Base-by-base conservation (phyloP, 306 rosid species). In the Cyamopsis tetragonoloba region DNA sequence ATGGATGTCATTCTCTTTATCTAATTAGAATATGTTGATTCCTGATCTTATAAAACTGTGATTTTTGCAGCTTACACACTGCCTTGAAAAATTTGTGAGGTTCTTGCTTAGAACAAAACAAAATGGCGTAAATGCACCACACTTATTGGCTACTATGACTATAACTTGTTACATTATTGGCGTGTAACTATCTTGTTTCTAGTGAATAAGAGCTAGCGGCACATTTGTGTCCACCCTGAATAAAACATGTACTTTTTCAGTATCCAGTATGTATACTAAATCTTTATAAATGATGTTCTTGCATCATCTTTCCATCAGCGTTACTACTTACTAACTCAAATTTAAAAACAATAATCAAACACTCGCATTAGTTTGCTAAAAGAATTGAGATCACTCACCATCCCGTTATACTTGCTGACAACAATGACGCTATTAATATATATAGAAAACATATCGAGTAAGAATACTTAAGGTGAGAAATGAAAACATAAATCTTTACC, bases 11-110 rank as follows among this genome's bases (percentile, higher is more conserved):
- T 11, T 30, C 12, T 72, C 18, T 35, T 46, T 10, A 51, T 64
- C n/a, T 26, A 5, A 6, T n/a, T n/a, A n/a, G 0, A 31, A 11
- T 12, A 56, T 26, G 1, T 6, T 67, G 22, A 38, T 26, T 42
- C 11, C 63, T n/a, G n/a, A n/a, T 74, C 39, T 14, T 22, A 11
- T 5, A 10, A 48, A 75, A 30, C 49, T 37, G 24, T 54, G 4
- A 50, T n/a, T 59, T 70, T 75, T 80, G 85, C 88, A 87, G 95
- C 80, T 46, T 85, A 80, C 60, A 83, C 88, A 10, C 46, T 87
- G 11, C 95, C 90, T 43, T 79, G 48, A 66, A 35, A 12, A 59
- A 79, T 63, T 42, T n/a, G n/a, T n/a, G 18, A 76, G 44, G 9
- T 14, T 20, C 53, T 46, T 50, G 48, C n/a, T 3, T 47, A 69